Base-by-base conservation (phyloP, 1,139 yeast species). In the Geotrichum klebahnii region DNA sequence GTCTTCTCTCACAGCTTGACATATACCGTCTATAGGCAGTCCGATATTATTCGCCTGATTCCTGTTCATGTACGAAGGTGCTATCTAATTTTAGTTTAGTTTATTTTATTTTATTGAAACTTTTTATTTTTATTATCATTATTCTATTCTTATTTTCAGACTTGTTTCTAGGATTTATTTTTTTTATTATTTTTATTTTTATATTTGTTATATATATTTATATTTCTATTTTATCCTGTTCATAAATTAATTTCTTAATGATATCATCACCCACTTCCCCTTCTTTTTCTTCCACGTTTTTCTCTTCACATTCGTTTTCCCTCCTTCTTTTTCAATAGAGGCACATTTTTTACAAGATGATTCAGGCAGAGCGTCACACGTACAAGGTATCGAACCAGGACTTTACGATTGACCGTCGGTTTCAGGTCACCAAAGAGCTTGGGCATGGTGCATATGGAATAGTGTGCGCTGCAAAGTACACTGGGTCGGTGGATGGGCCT, bases 381-480 rank as follows among this genome's bases (percentile, higher is more conserved):
- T 53, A 54, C 32, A 43, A 45, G 17, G 53, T 53, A n/a, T 48
- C 56, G 22, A 53, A 53, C 20, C 51, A 52, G 42, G 54, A 52
- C 43, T 52, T 52, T 32, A 52, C 54, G 16, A 48, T 52, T 43
- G 54, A 52, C 29, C 45, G 51, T n/a, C 44, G 54, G 12, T 52
- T 52, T 33, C 52, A 52, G 19, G 44, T 52, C 34, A 48, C 52
- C 16, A 52, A 52, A 31, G 51, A 46, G 61, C 76, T 92, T 44
- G 98, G 98, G 20, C 96, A 90, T 62, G 98, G 98, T 3, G 97
- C 98, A 0, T 92, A 92, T 64, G 98, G 98, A 29, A 81, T 90
- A 3, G 97, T 92, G 5, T 92, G 96, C 63, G 85, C 96, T 0
- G 97, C 98, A 26, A 79, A 81, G 61, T 90, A 90, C 67, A 72